Evolutionary conservation across 129 eudicot species (phyloP).

Genomic region (Pseudognaphalium luteoalbum): DNA sequence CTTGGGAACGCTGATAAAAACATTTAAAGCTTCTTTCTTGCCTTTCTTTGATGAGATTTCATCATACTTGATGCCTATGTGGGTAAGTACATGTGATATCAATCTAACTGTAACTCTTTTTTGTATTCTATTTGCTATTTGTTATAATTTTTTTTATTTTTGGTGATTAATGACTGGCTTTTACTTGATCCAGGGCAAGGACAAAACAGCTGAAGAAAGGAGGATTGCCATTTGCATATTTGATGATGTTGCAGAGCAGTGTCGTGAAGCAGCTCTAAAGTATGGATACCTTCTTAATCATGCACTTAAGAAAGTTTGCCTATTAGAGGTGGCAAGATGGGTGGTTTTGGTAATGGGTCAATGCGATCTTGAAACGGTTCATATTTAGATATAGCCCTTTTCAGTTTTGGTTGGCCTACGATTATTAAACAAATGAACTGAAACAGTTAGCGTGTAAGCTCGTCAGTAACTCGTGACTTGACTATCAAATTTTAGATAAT

Average conservation of each 20-base stretch:
- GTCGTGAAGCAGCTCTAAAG: slow-evolving; percentile 97
- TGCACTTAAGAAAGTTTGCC: not conserved
- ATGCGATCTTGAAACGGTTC: not conserved
- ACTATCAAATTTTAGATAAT: not conserved
- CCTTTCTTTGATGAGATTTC: slow-evolving; percentile 96
- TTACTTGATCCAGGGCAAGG: slow-evolving; percentile 64
- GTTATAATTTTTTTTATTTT: not conserved
- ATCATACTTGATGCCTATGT: slow-evolving; percentile 95
- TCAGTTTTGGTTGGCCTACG: too few species aligned
- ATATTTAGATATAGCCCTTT: too few species aligned
- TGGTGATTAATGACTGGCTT: not conserved
- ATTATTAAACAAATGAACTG: too few species aligned
- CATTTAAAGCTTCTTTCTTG: slow-evolving; percentile 90
- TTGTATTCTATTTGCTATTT: not conserved
- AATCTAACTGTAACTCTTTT: not conserved
- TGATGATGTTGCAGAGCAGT: slow-evolving; percentile 99
- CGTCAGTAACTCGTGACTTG: too few species aligned
- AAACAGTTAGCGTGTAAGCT: not conserved
- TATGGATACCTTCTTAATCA: slow-evolving; percentile 20
- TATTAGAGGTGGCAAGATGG: not conserved
- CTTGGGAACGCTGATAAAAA: slow-evolving; percentile 93
- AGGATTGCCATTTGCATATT: slow-evolving; percentile 97
- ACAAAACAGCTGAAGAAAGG: slow-evolving; percentile 97
- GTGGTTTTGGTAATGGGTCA: not conserved
- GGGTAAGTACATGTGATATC: slow-evolving; percentile 64